Conservation (phyloP, 1,284 basidiomycete genomes). For the Ustilago loliicola region DNA sequence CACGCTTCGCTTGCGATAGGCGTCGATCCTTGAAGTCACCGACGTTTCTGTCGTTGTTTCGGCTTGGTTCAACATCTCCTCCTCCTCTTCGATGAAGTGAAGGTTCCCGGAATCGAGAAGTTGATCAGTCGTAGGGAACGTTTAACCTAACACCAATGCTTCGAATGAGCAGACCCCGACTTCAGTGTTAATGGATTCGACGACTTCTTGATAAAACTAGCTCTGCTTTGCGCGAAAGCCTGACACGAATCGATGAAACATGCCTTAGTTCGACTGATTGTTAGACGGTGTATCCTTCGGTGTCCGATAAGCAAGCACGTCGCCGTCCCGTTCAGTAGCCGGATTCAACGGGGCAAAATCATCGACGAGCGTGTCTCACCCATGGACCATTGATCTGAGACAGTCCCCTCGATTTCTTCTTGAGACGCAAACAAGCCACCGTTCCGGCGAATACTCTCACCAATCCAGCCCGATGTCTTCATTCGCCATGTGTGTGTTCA, state of each 20-base stretch:
- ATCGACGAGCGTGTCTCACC: neutral
- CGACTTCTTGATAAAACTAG: neutral
- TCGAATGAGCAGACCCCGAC: too few species aligned
- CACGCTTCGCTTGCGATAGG: conserved; percentile 2
- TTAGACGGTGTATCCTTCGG: neutral
- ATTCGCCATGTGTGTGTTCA: neutral
- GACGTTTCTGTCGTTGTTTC: conserved; percentile 21
- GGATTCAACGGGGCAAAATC: neutral
- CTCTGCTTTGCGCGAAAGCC: too few species aligned
- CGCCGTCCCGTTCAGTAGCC: neutral
- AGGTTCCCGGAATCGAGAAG: neutral
- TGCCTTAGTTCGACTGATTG: neutral
- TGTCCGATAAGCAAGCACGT: neutral
- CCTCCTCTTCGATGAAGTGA: neutral
- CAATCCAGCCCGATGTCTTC: neutral
- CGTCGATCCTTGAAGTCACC: conserved; percentile 16
- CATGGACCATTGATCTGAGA: conserved; percentile 9
- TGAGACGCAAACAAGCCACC: conserved; percentile 8
- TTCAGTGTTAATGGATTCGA: too few species aligned
- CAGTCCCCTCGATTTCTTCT: conserved; percentile 17
- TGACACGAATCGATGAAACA: too few species aligned
- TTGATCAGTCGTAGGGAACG: conserved; percentile 6
- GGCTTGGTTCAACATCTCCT: conserved; percentile 19
- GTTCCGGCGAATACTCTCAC: neutral
- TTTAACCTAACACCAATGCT: neutral